Evolutionary conservation across 2,329 filamentous ascomycete genomes (phyloP), one percentile per base, ranked within the genome.

Genomic region (Catunica adiposa): DNA sequence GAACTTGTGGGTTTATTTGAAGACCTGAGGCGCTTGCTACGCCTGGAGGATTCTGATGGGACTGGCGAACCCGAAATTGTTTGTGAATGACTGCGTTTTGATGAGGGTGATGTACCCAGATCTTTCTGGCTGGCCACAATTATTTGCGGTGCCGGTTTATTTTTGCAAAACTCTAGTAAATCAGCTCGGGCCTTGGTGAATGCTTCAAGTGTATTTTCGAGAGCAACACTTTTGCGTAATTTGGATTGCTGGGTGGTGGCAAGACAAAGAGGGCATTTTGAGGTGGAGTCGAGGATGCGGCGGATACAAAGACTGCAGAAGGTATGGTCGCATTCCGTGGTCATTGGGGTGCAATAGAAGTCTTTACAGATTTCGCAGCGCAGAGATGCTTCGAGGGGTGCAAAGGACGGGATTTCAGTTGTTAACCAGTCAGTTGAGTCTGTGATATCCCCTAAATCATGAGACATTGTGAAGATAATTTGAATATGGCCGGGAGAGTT

Each of bases 331-430:
- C 92, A 98, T 1, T 86, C 86, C 0, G 92, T 98, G 60, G 96
- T 83, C 79, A 98, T 92, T 0, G 92, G 92, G 53, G 89, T 94
- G 59, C 81, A 81, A 71, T 86, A 97, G 69, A 97, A 94, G 68
- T 98, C 94, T 67, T 97, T 97, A 78, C 92, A 98, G 59, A 98
- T 86, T 68, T 97, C 87, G 69, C 92, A 98, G 62, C 92, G 86
- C 20, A 98, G 75, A 2, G 89, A 82, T 59, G 84, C 82, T 64
- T 98, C 92, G 60, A 98, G 79, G 14, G 78, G 71, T 51, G 80
- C 74, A 55, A 94, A 77, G 14, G 72, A 71, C 15, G 79, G 70
- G 1, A 94, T 72, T 1, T 81, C 76, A 11, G 87, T 94, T 9
- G 72, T 64, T 4, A 89, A 73, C 87, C 87, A 94, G 71, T 94